A percentile compares a stretch with the other conserved stretches of the same genome.
These are phyloP conservation scores for Salicornia ramosissima DNA, from an alignment of 148 eudicot genomes.

Conservation along the genomic window DNA sequence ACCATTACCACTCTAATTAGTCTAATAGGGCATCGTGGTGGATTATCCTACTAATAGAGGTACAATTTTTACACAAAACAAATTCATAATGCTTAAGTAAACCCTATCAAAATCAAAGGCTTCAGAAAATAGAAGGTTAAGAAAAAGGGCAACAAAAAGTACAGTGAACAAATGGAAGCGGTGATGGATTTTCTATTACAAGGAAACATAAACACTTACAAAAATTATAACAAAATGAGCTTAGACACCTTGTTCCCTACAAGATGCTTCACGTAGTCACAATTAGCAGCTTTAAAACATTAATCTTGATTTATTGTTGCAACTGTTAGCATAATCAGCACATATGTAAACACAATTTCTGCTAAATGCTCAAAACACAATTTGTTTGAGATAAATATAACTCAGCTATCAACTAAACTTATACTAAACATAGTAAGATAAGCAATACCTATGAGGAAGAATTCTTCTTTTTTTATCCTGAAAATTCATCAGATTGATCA, in stretches of 20 bases:
- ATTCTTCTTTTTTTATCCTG: conserved; percentile 40
- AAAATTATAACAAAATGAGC: conserved; percentile 19
- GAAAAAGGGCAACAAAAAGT: not conserved
- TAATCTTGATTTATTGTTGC: conserved; percentile 2
- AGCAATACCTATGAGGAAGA: conserved; percentile 36
- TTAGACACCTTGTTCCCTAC: conserved; percentile 4
- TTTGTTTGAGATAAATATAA: not conserved
- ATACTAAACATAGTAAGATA: not conserved
- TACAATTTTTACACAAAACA: no score
- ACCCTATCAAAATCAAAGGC: not conserved
- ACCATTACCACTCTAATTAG: no score
- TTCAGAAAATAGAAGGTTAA: not conserved
- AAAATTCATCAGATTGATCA: conserved; percentile 28
- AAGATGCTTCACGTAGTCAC: conserved; percentile 16
- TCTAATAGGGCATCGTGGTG: not conserved
- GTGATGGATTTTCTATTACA: not conserved
- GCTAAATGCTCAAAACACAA: not conserved
- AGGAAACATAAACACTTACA: not conserved
- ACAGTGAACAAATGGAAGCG: conserved; percentile 2
- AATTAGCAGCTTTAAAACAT: not conserved
- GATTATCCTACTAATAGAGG: not conserved
- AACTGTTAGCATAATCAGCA: conserved; percentile 4
- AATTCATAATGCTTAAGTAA: not conserved
- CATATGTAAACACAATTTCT: conserved; percentile 10
- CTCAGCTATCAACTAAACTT: not conserved